These are phyloP conservation scores for Circinella minor DNA, from an alignment of 371 early-diverging fungal species.

Conservation along the genomic window DNA sequence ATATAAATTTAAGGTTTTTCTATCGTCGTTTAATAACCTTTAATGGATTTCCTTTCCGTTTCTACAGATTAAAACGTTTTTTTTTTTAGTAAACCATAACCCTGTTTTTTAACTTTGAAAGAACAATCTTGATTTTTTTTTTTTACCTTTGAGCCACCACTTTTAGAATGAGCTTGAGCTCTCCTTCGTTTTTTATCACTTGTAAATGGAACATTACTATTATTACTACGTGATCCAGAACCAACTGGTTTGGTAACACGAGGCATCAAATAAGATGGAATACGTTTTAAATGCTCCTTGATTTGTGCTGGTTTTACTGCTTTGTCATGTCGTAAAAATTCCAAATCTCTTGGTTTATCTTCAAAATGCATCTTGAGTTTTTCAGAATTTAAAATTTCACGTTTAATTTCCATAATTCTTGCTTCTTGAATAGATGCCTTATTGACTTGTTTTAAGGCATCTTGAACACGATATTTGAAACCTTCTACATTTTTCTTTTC, in stretches of 20 bases:
- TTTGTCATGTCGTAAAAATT: conserved; percentile 91
- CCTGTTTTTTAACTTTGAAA: background rate
- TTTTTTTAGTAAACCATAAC: too few relatives aligned
- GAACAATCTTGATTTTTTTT: background rate
- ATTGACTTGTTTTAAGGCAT: conserved; percentile 87
- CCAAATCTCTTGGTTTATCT: conserved; percentile 93
- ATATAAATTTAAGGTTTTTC: background rate
- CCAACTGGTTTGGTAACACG: conserved; percentile 55
- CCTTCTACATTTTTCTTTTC: conserved; percentile 91
- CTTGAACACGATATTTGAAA: conserved; percentile 89
- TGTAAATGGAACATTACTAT: conserved; percentile 35
- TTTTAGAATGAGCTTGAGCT: background rate
- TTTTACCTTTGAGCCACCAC: conserved; percentile 17
- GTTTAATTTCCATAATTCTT: conserved; percentile 89
- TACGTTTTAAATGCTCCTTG: conserved; percentile 88
- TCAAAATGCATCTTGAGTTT: conserved; percentile 96
- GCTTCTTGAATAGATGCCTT: conserved; percentile 84
- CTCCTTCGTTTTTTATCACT: conserved; percentile 37
- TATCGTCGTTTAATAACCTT: conserved; percentile 48
- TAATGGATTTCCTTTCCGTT: conserved; percentile 61
- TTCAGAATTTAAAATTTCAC: conserved; percentile 92
- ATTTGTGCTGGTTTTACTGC: conserved; percentile 82
- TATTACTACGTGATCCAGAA: conserved; percentile 16
- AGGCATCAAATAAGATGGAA: conserved; percentile 91
- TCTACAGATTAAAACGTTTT: conserved; percentile 25